phyloP scores from a whole-genome alignment of 2,329 filamentous ascomycete species.

The Colletotrichum zoysiae region DNA sequence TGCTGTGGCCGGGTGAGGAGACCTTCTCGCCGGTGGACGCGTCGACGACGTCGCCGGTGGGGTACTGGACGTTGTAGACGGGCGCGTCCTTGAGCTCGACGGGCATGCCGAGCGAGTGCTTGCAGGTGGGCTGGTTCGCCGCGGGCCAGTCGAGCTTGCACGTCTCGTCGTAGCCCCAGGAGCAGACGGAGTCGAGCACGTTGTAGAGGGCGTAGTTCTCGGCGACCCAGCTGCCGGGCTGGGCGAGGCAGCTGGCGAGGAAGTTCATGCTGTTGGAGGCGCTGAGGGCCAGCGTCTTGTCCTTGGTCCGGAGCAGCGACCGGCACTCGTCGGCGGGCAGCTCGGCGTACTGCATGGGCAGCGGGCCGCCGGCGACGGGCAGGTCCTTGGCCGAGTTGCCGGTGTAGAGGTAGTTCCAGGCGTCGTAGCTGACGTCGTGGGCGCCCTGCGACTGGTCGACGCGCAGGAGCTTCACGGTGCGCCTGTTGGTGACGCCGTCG shows the following conservation, averaged over 20 bases:
- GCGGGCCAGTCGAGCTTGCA: conserved; percentile 59
- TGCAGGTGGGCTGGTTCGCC: conserved; percentile 60
- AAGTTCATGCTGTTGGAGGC: conserved; percentile 68
- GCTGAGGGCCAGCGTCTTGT: conserved; percentile 55
- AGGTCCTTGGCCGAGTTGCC: conserved; percentile 59
- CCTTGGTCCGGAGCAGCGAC: conserved; percentile 60
- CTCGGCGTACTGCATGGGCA: conserved; percentile 61
- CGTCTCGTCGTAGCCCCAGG: conserved; percentile 59
- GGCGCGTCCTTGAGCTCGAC: conserved; percentile 52
- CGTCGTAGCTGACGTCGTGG: conserved; percentile 65
- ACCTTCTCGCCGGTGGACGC: conserved; percentile 46
- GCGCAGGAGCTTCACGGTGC: conserved; percentile 45
- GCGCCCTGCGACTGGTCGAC: conserved; percentile 53
- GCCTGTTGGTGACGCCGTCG: conserved; percentile 43
- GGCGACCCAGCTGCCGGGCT: conserved; percentile 59
- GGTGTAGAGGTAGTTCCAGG: conserved; percentile 64
- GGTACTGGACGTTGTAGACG: conserved; percentile 63
- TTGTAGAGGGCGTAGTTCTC: conserved; percentile 64
- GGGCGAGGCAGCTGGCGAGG: conserved; percentile 58
- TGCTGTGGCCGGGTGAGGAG: conserved; percentile 15
- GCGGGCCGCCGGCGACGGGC: conserved; percentile 61
- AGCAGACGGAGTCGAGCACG: conserved; percentile 63
- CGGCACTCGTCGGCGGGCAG: conserved; percentile 61
- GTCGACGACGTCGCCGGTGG: conserved; percentile 56
- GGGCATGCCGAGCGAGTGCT: conserved; percentile 56